Base-by-base conservation (phyloP, 164 flowering plant genomes). In the Protea cynaroides region DNA sequence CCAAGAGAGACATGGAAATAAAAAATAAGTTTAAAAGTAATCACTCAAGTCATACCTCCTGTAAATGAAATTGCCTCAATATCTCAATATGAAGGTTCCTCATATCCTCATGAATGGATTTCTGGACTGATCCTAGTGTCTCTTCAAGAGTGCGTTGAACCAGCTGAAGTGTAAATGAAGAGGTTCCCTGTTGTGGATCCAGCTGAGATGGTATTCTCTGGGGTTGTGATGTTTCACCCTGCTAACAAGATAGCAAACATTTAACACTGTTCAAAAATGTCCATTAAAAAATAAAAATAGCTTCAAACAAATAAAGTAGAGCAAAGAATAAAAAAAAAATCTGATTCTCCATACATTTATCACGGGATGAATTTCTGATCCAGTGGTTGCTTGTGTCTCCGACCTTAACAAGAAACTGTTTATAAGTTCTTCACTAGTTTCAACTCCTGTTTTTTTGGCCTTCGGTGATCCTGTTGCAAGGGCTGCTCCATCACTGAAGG, bases 11-110 rank as follows among this genome's bases (percentile, higher is more conserved):
- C 57, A 37, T 4, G 44, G 25, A 56, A 34, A 34, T 50, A 13
- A 22, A 23, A 7, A 19, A 21, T 19, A 7, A 25, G 63, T 1
- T 51, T n/a, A 43, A 58, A 34, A 58, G n/a, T 15, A 58, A 23
- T 11, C 22, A 62, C n/a, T 2, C 8, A 21, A 60, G 40, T 57
- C 44, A 46, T 79, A 95, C 99, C 97, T 92, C 95, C 52, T 69
- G 78, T 40, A 78, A 66, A 59, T 78, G 78, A 43, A 85, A 90
- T 65, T 95, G 99, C 69, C 96, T 87, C 47, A 92, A 61, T 62
- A 95, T 75, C 80, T 95, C 99, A 51, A 92, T 82, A 70, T 95
- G 99, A 72, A 95, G 89, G 75, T 95, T 95, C 71, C 97, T 80
- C 83, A 88, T 75, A 68, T 88, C 97, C 37, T 83, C 98, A 19